These are phyloP conservation scores for Paramyrothecium roridum DNA, from an alignment of 2,329 filamentous ascomycete species.

Conservation along the genomic window DNA sequence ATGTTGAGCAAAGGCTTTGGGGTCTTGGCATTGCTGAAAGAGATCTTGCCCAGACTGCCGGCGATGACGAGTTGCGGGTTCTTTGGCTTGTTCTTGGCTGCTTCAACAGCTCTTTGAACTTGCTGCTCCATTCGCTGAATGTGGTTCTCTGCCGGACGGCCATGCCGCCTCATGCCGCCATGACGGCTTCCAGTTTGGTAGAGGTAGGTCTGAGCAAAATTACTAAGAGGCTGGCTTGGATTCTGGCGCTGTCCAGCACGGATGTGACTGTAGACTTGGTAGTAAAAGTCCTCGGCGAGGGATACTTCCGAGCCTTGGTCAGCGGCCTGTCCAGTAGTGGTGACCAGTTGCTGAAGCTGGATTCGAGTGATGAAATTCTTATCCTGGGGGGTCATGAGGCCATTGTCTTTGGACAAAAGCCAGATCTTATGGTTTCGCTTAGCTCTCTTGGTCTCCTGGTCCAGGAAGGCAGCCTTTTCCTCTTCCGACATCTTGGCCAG, in stretches of 20 bases:
- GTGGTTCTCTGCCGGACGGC: constrained; percentile 88
- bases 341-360: constrained; percentile 91
- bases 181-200: constrained; percentile 90
- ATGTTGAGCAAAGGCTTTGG: constrained; percentile 94
- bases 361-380: constrained; percentile 99
- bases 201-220: constrained; percentile 96
- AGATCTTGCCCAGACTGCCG: constrained; percentile 94
- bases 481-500: constrained; percentile 75
- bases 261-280: constrained; percentile 95
- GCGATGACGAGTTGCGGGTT: constrained; percentile 96
- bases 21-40: constrained; percentile 97
- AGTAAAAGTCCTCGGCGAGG: constrained; percentile 94
- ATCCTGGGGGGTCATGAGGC: constrained; percentile 97
- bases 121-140: constrained; percentile 99
- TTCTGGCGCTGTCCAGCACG: constrained; percentile 85
- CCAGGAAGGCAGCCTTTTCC: constrained; percentile 77
- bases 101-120: constrained; percentile 93
- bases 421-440: constrained; percentile 99
- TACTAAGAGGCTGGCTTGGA: constrained; percentile 87
- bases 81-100: constrained; percentile 95
- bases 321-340: constrained; percentile 82
- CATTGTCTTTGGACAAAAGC: constrained; percentile 88
- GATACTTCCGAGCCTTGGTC: constrained; percentile 78
- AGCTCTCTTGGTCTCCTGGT: constrained; percentile 89
- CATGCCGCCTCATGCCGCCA: constrained; percentile 69